phyloP scores from a whole-genome alignment of 495 filamentous ascomycete genomes.

The Penicillium chermesinum region DNA sequence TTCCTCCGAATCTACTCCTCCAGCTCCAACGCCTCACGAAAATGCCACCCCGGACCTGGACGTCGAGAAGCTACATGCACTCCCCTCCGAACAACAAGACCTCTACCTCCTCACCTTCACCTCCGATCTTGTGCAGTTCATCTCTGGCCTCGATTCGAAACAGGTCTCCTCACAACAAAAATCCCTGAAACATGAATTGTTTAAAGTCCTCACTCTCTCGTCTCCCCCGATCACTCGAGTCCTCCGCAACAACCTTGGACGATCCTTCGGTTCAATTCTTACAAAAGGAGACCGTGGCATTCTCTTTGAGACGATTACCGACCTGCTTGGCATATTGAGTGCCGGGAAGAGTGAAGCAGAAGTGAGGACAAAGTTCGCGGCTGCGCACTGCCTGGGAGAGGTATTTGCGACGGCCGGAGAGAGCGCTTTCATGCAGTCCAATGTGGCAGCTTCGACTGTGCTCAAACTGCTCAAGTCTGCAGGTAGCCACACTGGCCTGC shows the following conservation, averaged over 20 bases:
- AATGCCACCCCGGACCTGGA: conserved; percentile 64
- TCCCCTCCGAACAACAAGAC: conserved; percentile 93
- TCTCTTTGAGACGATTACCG: conserved; percentile 90
- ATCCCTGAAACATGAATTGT: conserved; percentile 81
- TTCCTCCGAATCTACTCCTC: conserved; percentile 29
- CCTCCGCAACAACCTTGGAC: conserved; percentile 80
- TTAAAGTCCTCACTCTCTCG: conserved; percentile 83
- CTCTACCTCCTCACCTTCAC: conserved; percentile 88
- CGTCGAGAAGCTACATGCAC: conserved; percentile 75
- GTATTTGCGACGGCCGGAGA: conserved; percentile 86
- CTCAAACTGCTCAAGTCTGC: conserved; percentile 77
- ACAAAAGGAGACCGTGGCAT: conserved; percentile 84
- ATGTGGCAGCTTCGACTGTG: conserved; percentile 62
- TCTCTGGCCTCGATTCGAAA: conserved; percentile 64
- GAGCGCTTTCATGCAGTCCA: conserved; percentile 82
- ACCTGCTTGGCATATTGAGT: conserved; percentile 70
- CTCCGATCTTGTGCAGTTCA: conserved; percentile 74
- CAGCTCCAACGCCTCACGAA: conserved; percentile 25
- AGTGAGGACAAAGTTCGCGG: conserved; percentile 71
- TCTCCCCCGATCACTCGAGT: conserved; percentile 82
- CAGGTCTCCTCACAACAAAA: conserved; percentile 82
- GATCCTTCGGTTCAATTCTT: conserved; percentile 79
- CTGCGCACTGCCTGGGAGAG: conserved; percentile 82
- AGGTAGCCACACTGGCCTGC: conserved; percentile 72
- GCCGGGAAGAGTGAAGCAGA: conserved; percentile 79